Evolutionary conservation across 1,284 basidiomycete genomes (phyloP).

Genomic region (Ceratobasidium sp.): DNA sequence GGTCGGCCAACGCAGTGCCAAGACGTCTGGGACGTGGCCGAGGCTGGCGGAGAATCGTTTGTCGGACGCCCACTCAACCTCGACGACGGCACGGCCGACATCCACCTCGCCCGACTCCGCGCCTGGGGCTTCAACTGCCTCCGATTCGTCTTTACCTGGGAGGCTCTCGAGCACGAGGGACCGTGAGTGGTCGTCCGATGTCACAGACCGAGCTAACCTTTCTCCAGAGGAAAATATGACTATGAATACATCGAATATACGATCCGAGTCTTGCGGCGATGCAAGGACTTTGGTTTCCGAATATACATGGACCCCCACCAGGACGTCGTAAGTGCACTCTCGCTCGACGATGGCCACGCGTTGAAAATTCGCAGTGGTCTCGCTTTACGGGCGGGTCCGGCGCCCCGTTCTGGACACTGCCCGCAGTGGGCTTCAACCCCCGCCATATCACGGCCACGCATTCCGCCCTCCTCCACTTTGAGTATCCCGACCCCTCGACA

Average conservation of each 20-base stretch:
- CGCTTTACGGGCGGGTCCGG: slow-evolving; percentile 96
- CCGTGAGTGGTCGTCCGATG: slow-evolving; percentile 69
- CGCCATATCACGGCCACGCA: slow-evolving; percentile 83
- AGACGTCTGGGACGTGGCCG: slow-evolving; percentile 88
- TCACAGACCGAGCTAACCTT: background rate
- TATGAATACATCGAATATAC: slow-evolving; percentile 92
- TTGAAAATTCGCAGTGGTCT: slow-evolving; percentile 75
- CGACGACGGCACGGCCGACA: slow-evolving; percentile 83
- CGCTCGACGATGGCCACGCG: background rate
- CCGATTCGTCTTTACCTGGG: slow-evolving; percentile 95
- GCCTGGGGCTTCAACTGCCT: slow-evolving; percentile 96
- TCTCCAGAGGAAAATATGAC: slow-evolving; percentile 83
- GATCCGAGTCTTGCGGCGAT: slow-evolving; percentile 83
- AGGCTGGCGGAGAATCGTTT: slow-evolving; percentile 76
- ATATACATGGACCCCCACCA: slow-evolving; percentile 98
- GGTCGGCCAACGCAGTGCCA: slow-evolving; percentile 71
- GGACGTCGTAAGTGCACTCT: slow-evolving; percentile 74
- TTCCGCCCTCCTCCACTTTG: slow-evolving; percentile 85
- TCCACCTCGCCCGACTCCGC: slow-evolving; percentile 83
- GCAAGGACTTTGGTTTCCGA: slow-evolving; percentile 93
- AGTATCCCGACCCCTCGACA: slow-evolving; percentile 82
- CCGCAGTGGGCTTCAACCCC: slow-evolving; percentile 91
- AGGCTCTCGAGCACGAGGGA: slow-evolving; percentile 89
- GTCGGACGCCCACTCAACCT: slow-evolving; percentile 79
- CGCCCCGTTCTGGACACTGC: slow-evolving; percentile 93